Evolutionary conservation across 148 eudicot species (phyloP).

Genomic region (Silene conica): DNA sequence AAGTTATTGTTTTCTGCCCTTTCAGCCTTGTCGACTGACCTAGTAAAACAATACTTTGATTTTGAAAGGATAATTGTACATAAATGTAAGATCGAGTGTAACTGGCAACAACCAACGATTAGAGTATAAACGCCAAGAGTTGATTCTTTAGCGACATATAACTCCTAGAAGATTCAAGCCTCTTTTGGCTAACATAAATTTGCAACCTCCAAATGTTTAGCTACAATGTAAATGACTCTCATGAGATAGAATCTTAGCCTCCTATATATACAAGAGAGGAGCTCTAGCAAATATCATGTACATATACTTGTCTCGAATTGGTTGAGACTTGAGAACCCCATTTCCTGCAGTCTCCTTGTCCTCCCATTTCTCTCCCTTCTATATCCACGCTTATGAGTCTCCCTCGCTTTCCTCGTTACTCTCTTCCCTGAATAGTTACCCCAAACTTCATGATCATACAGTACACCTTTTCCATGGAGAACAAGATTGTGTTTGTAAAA

Average conservation of each 20-base stretch:
- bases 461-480: background rate
- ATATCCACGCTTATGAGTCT: constrained; percentile 89
- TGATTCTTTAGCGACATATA: background rate
- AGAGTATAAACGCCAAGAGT: background rate
- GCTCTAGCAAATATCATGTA: background rate
- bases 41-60: constrained; percentile 33
- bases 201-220: constrained; percentile 60
- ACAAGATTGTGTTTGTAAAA: background rate
- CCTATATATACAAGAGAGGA: background rate
- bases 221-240: constrained; percentile 6
- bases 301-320: constrained; percentile 62
- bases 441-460: constrained; percentile 51
- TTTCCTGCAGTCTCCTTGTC: constrained; percentile 46
- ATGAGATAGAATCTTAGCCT: background rate
- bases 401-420: constrained; percentile 87
- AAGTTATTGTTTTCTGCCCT: constrained; percentile 34
- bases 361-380: constrained; percentile 93
- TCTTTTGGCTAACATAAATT: constrained; percentile 84
- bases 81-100: background rate
- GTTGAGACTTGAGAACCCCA: constrained; percentile 79
- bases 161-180: constrained; percentile 30
- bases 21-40: constrained; percentile 32
- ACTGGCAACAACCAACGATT: background rate
- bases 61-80: constrained; percentile 19
- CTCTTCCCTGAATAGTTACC: constrained; percentile 87